Base-by-base conservation (phyloP, 257 asterid genomes). In the Scutellaria barbata region DNA sequence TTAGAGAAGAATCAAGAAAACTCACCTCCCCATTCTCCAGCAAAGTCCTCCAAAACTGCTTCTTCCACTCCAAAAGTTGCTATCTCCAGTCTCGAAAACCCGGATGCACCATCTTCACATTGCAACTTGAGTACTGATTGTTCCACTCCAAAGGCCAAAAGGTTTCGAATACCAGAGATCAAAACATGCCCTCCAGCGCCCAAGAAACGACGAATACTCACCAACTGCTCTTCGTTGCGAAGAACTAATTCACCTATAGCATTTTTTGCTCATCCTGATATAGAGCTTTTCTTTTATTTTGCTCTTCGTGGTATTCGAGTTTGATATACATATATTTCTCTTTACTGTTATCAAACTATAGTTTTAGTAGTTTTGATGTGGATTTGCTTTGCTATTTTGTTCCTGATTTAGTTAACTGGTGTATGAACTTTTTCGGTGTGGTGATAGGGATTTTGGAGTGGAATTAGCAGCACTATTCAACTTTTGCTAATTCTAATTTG, bases 141-240 rank as follows among this genome's bases (percentile, higher is more conserved):
- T 57, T 73, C 83, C 0, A 92, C 98, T 17, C 98, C 98, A 0
- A 92, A 77, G 71, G 86, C 85, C 0, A 67, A 89, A 41, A 88
- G 84, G 58, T 82, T 40, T 73, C 74, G 81, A 20, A 89, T 92
- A 71, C 95, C 98, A 13, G 90, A 88, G 71, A 80, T 85, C 11
- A 75, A 50, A 12, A 88, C 89, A 10, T 92, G 98, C 63, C 98
- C 98, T 0, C 98, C 96, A 2, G 89, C 96, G 1, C 98, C 98
- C 0, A 89, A 86, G 87, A 92, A 89, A 81, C 71, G 80, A 41
- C 71, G 86, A 48, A 55, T 77, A 45, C 22, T 6, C 20, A 58
- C 75, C 0, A 50, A 59, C 51, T 1, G 1, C 4, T 47, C 5
- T 41, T 76, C 92, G 2, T 59, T 76, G 60, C 47, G 73, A 53